phyloP scores from a whole-genome alignment of 306 rosid genomes.

The Trichosanthes cucumerina region DNA sequence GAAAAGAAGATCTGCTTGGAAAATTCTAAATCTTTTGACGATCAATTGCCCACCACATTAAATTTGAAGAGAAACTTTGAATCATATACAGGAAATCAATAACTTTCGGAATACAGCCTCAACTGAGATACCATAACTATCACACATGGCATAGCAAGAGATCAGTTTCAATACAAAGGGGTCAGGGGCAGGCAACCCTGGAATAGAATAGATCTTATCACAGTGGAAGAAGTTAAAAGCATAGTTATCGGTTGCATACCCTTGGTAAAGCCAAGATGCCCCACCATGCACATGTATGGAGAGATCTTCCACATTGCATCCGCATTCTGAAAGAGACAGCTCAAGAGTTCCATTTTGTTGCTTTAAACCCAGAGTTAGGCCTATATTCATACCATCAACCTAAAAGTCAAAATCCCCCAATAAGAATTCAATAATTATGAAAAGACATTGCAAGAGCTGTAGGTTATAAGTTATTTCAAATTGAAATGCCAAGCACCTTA shows the following conservation, averaged over 20 bases:
- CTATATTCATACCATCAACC: slow-evolving; percentile 67
- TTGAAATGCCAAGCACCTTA: background rate
- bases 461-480: background rate
- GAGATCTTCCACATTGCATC: slow-evolving; percentile 49
- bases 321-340: slow-evolving; percentile 50
- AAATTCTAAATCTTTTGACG: background rate
- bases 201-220: background rate
- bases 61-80: background rate
- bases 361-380: slow-evolving; percentile 43
- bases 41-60: background rate
- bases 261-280: slow-evolving; percentile 86
- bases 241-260: slow-evolving; percentile 29
- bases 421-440: background rate
- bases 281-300: slow-evolving; percentile 70
- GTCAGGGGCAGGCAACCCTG: background rate
- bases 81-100: background rate
- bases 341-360: slow-evolving; percentile 55
- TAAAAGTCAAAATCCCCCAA: slow-evolving; percentile 25
- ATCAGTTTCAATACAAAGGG: background rate
- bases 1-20: background rate
- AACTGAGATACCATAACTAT: background rate
- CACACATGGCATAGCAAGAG: background rate
- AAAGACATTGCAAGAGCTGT: background rate
- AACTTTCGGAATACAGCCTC: background rate
- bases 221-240: background rate